Percentiles rank a stretch among this genome's conserved stretches.
Conservation (phyloP, 2,329 filamentous ascomycete species). For the Hypoxylon sp. region DNA sequence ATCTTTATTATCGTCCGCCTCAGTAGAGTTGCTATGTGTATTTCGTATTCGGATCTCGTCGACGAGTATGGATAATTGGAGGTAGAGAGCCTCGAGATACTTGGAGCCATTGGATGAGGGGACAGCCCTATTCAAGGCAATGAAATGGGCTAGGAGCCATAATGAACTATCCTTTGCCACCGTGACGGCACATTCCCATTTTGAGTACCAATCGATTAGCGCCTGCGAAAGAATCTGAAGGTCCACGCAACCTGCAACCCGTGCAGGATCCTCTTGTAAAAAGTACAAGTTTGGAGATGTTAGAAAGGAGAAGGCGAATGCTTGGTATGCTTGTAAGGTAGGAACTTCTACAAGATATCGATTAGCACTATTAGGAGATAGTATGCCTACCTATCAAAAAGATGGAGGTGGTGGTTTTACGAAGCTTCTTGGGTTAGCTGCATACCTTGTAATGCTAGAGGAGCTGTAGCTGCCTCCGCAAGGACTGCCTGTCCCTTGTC, state of each 20-base stretch:
- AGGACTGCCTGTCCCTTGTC: constrained; percentile 32
- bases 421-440: background rate
- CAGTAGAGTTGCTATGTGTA: constrained; percentile 40
- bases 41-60: constrained; percentile 58
- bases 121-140: constrained; percentile 61
- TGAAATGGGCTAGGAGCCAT: constrained; percentile 73
- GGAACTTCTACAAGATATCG: constrained; percentile 26
- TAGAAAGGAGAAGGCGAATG: constrained; percentile 45
- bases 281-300: constrained; percentile 48
- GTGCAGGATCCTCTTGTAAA: constrained; percentile 52
- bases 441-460: constrained; percentile 40
- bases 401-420: background rate
- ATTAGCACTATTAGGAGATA: background rate
- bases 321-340: constrained; percentile 37
- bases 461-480: constrained; percentile 38
- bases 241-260: constrained; percentile 51
- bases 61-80: constrained; percentile 62
- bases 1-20: constrained; percentile 44
- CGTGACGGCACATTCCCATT: constrained; percentile 34
- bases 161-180: constrained; percentile 57
- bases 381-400: background rate
- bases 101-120: constrained; percentile 38
- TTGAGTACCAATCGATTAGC: constrained; percentile 50
- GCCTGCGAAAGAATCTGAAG: constrained; percentile 52
- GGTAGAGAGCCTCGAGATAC: constrained; percentile 62